Conservation (phyloP, 2,329 filamentous ascomycete genomes). For the Verticillium tricorpus region DNA sequence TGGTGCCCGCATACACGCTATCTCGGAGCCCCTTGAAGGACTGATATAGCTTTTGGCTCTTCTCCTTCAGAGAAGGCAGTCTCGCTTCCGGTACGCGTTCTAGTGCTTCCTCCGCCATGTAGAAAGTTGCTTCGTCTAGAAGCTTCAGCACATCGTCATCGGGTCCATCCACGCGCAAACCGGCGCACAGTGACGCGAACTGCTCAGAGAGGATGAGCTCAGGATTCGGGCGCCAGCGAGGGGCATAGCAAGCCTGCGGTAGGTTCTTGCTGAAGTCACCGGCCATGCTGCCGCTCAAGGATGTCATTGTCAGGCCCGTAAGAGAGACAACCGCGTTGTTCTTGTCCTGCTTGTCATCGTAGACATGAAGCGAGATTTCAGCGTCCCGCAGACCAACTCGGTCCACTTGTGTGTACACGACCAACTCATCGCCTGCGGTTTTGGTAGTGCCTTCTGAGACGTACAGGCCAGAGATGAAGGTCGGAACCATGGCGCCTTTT, state of each 20-base stretch:
- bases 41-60: neutral
- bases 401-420: constrained; percentile 2
- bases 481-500: constrained; percentile 2
- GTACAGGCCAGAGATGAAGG: constrained; percentile 2
- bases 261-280: neutral
- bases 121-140: neutral
- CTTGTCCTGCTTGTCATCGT: neutral
- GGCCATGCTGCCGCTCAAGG: neutral
- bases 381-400: neutral
- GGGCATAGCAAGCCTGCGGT: neutral
- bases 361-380: neutral
- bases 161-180: neutral
- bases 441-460: constrained; percentile 1
- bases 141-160: neutral
- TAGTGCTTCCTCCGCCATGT: neutral
- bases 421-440: neutral
- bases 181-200: neutral
- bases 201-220: neutral
- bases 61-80: neutral
- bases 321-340: neutral
- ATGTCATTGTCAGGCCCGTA: neutral
- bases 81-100: neutral
- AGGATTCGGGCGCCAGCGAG: neutral
- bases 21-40: neutral
- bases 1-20: neutral